These are phyloP conservation scores for Nakazawaea populi DNA, from an alignment of 805 yeast genomes.

Conservation along the genomic window DNA sequence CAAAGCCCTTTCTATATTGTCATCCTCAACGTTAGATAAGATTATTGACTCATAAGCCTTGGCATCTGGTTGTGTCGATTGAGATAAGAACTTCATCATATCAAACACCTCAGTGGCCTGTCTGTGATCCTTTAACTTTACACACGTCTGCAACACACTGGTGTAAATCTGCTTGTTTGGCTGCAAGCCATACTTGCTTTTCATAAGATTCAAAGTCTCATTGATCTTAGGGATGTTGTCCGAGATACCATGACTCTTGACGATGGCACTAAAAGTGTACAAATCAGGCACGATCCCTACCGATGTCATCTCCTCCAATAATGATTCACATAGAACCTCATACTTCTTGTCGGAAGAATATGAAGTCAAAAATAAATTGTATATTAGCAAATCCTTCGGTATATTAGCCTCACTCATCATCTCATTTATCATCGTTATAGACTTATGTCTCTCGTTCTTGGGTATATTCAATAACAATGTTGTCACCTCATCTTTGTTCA, in stretches of 20 bases:
- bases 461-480: slow-evolving; percentile 37
- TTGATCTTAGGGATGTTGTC: slow-evolving; percentile 33
- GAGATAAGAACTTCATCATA: slow-evolving; percentile 75
- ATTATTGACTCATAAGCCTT: slow-evolving; percentile 69
- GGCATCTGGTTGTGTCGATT: slow-evolving; percentile 59
- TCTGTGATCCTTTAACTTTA: slow-evolving; percentile 40
- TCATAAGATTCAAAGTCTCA: slow-evolving; percentile 31
- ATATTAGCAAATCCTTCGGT: slow-evolving; percentile 24
- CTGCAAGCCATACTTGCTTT: slow-evolving; percentile 24
- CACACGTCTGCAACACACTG: slow-evolving; percentile 56
- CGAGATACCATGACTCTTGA: slow-evolving; percentile 39
- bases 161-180: slow-evolving; percentile 46
- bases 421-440: slow-evolving; percentile 31
- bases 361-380: slow-evolving; percentile 31
- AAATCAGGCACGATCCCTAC: slow-evolving; percentile 25
- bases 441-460: slow-evolving; percentile 22
- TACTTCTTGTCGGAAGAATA: slow-evolving; percentile 18
- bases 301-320: slow-evolving; percentile 22
- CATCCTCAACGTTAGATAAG: slow-evolving; percentile 53
- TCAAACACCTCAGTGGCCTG: slow-evolving; percentile 75
- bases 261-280: slow-evolving; percentile 36
- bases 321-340: slow-evolving; percentile 26
- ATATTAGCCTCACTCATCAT: slow-evolving; percentile 31
- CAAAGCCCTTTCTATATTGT: slow-evolving; percentile 66
- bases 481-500: slow-evolving; percentile 28